These are phyloP conservation scores for Apophysomyces ossiformis DNA, from an alignment of 371 early-diverging fungal genomes.

Conservation along the genomic window DNA sequence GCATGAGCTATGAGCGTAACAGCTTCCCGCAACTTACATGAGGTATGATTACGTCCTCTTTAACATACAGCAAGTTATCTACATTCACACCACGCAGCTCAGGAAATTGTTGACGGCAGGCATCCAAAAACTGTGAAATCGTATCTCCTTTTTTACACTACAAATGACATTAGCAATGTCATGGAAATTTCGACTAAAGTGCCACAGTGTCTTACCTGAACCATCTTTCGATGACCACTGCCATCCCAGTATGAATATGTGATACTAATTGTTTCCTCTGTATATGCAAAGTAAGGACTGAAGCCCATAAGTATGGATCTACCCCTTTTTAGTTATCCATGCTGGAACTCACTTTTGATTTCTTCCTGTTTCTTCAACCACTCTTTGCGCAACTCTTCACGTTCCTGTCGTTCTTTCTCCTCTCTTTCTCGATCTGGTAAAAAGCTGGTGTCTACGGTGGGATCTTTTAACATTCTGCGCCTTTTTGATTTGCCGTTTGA, in stretches of 20 bases:
- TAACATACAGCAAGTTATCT: conserved; percentile 90
- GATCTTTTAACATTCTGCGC: conserved; percentile 81
- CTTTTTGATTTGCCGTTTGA: conserved; percentile 47
- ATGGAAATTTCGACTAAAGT: no score
- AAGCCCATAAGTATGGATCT: conserved; percentile 16
- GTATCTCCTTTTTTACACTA: conserved; percentile 91
- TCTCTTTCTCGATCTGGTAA: conserved; percentile 93
- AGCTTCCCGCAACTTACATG: conserved; percentile 61
- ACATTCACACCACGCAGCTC: conserved; percentile 83
- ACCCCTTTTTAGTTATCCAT: not conserved
- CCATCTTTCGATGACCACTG: conserved; percentile 86
- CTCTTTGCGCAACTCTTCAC: conserved; percentile 63
- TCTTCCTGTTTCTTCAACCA: conserved; percentile 78
- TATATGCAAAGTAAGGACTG: conserved; percentile 11
- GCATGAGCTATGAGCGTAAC: not conserved
- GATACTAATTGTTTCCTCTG: conserved; percentile 80
- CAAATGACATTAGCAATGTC: not conserved
- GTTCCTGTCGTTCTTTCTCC: conserved; percentile 69
- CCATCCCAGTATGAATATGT: conserved; percentile 98
- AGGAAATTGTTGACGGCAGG: conserved; percentile 79
- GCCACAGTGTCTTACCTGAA: conserved; percentile 54
- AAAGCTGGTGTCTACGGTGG: conserved; percentile 91
- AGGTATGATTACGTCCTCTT: conserved; percentile 96
- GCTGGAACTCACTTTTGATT: conserved; percentile 60
- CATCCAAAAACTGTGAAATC: conserved; percentile 86